Base-by-base conservation (phyloP, 1,284 basidiomycete species). In the Microbotryum intermedium region DNA sequence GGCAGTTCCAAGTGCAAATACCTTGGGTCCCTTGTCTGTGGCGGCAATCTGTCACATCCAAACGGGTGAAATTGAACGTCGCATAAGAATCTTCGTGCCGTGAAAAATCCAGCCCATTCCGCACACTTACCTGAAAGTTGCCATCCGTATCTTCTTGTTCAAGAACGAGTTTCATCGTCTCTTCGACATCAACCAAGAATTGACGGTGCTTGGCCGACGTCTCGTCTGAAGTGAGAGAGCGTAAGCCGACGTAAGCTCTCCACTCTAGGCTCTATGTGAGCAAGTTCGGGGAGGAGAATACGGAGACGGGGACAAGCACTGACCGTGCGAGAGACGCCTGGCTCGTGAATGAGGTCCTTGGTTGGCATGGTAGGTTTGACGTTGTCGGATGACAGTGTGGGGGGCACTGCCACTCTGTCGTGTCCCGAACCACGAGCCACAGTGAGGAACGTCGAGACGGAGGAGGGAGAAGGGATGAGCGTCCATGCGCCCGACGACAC, bases 141-240 rank as follows among this genome's bases (percentile, higher is more conserved):
- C 88, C 88, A 69, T 98, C 92, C 6, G 94, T 97, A 75, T 98
- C 94, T 74, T 98, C 94, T 74, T 98, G 95, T 74, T 95, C 91
- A 39, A 98, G 84, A 7, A 98, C 85, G 61, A 97, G 84, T 50
- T 92, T 85, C 74, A 98, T 92, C 34, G 94, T 98, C 77, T 97
- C 92, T 72, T 98, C 94, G n/a, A 98, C 94, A 71, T 97, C 94
- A 64, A 98, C 91, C 44, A 97, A 82, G 78, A 97, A 98, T 34
- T 90, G 85, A 49, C 91, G 81, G 23, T 73, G 77, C 44, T 76
- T 78, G 52, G 72, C 72, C 44, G 74, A 76, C 53, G 67, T 73
- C 65, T 79, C 79, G 65, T 81, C 79, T 78, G 62, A 4, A 1
- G 9, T 8, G 2, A 13, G 16, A 11, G 6, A 1, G 8, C 50